These are phyloP conservation scores for Cordyceps sp. DNA, from an alignment of 2,329 filamentous ascomycete species.

Conservation along the genomic window DNA sequence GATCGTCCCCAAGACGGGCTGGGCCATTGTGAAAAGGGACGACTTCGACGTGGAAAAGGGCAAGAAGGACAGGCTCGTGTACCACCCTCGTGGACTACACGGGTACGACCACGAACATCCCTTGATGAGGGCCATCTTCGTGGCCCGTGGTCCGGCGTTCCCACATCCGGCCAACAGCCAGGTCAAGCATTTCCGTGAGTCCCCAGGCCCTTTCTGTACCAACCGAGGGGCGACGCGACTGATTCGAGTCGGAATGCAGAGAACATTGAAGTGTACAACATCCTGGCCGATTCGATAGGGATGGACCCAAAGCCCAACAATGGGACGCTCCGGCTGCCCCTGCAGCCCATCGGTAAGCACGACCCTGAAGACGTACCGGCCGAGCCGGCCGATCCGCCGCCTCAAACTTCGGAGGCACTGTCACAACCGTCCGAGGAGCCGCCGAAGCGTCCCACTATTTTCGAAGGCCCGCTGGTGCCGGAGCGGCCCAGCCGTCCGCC, in stretches of 20 bases:
- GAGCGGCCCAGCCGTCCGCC: background rate
- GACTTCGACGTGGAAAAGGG: slow-evolving; percentile 61
- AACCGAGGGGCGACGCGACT: too few species aligned
- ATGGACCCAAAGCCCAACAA: slow-evolving; percentile 66
- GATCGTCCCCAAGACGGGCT: slow-evolving; percentile 84
- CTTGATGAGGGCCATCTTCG: slow-evolving; percentile 89
- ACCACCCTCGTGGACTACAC: slow-evolving; percentile 72
- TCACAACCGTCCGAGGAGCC: slow-evolving; percentile 4
- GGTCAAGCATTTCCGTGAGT: slow-evolving; percentile 68
- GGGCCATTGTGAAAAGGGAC: slow-evolving; percentile 69
- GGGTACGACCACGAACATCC: slow-evolving; percentile 93
- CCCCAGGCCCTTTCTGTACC: too few species aligned
- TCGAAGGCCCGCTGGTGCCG: background rate
- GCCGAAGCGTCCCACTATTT: slow-evolving; percentile 4
- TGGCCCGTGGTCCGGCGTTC: slow-evolving; percentile 84
- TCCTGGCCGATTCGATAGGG: slow-evolving; percentile 75
- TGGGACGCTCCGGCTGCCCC: slow-evolving; percentile 61
- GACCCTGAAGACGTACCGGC: slow-evolving; percentile 28
- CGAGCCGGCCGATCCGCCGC: slow-evolving; percentile 35
- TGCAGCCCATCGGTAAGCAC: slow-evolving; percentile 48
- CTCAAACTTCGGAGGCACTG: slow-evolving; percentile 2
- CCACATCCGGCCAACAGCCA: slow-evolving; percentile 69
- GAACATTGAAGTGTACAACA: slow-evolving; percentile 91
- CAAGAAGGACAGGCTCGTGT: slow-evolving; percentile 45
- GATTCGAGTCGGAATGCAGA: slow-evolving; percentile 35